Conservation (phyloP, 2,329 filamentous ascomycete genomes). For the Aspergillus sp. region DNA sequence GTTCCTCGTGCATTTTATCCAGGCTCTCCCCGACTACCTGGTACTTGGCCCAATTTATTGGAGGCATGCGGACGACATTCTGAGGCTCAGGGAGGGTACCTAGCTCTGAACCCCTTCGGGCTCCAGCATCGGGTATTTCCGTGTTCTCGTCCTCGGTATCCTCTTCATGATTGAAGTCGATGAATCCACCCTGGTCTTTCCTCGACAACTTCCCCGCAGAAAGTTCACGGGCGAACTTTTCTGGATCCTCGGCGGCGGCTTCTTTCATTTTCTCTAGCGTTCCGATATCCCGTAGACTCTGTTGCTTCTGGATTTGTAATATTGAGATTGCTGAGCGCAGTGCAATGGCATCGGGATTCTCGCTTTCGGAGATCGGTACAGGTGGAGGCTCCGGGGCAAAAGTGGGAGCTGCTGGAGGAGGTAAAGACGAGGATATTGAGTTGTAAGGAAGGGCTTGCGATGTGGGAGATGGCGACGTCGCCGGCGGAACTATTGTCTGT, state of each 20-base stretch:
- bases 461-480: constrained; percentile 29
- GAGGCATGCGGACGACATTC: constrained; percentile 79
- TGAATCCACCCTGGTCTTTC: constrained; percentile 31
- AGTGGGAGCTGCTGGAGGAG: constrained; percentile 22
- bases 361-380: constrained; percentile 47
- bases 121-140: constrained; percentile 22
- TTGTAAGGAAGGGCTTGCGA: constrained; percentile 12
- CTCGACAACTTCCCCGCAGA: constrained; percentile 59
- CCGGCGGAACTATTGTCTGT: constrained; percentile 33
- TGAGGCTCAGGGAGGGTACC: constrained; percentile 72
- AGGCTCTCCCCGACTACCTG: constrained; percentile 82
- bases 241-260: constrained; percentile 68
- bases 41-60: constrained; percentile 94
- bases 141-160: constrained; percentile 33
- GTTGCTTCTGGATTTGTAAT: constrained; percentile 79
- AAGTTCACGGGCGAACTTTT: constrained; percentile 70
- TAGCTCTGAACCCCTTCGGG: constrained; percentile 46
- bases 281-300: constrained; percentile 73
- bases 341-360: constrained; percentile 83
- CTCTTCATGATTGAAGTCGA: constrained; percentile 39
- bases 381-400: constrained; percentile 40
- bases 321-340: constrained; percentile 82
- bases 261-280: constrained; percentile 68
- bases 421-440: constrained; percentile 14
- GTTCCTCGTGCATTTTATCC: constrained; percentile 81